Evolutionary conservation across 768 basidiomycete genomes (phyloP).

Genomic region (Kockovaella imperatae): DNA sequence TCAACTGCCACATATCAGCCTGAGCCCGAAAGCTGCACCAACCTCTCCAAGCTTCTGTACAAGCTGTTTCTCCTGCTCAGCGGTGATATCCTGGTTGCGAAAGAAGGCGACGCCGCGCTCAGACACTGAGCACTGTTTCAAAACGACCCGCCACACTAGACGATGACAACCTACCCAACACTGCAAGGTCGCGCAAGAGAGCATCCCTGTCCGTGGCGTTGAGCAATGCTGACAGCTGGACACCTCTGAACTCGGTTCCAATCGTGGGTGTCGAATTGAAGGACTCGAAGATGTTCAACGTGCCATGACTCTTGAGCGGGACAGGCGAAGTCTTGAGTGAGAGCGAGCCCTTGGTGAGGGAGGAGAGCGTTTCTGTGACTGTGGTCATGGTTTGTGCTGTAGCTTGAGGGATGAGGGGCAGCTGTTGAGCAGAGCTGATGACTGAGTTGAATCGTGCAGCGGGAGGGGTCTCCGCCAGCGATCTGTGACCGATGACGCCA

Average conservation of each 20-base stretch:
- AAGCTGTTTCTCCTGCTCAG: not conserved
- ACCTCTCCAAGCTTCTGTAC: not conserved
- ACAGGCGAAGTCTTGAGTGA: too few species aligned
- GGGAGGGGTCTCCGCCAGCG: too few species aligned
- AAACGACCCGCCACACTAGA: not conserved
- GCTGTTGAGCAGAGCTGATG: too few species aligned
- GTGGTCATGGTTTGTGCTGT: too few species aligned
- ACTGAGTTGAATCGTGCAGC: too few species aligned
- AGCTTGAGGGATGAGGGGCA: too few species aligned
- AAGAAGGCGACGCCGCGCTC: not conserved
- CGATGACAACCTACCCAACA: not conserved
- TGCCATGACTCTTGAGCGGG: too few species aligned
- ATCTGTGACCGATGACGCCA: too few species aligned
- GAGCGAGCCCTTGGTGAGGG: too few species aligned
- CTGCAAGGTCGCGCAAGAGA: not conserved
- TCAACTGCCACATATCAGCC: not conserved
- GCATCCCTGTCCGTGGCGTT: not conserved
- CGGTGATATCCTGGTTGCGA: not conserved
- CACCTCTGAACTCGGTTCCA: not conserved
- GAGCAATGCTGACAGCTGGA: not conserved
- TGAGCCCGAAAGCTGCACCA: not conserved
- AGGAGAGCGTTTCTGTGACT: too few species aligned
- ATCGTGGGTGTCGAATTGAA: not conserved
- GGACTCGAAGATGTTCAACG: too few species aligned
- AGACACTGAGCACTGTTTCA: too few species aligned